A percentile compares a stretch with the other conserved stretches of the same genome.
Conservation (phyloP, 352 stramenopile species). For the Pythium rhizo-oryzae region DNA sequence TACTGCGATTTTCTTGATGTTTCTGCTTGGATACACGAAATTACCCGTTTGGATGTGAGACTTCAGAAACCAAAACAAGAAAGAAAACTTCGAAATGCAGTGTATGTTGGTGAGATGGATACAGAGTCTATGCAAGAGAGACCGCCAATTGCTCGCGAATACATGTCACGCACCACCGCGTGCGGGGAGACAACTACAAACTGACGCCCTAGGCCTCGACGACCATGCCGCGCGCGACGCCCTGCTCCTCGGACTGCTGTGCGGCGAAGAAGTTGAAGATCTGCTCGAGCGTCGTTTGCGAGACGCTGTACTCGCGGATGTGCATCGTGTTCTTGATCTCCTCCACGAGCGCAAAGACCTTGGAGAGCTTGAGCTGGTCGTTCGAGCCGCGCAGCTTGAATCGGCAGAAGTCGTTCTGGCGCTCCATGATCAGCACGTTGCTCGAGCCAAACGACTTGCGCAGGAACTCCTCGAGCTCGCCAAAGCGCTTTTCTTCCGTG, state of each 20-base stretch:
- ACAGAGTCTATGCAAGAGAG: slow-evolving; percentile 56
- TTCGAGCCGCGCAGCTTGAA: slow-evolving; percentile 59
- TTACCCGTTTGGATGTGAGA: no score
- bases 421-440: slow-evolving; percentile 60
- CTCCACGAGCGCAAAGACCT: slow-evolving; percentile 81
- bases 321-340: slow-evolving; percentile 43
- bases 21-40: no score
- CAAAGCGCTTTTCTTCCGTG: slow-evolving; percentile 61
- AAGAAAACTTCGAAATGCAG: no score
- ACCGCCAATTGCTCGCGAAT: slow-evolving; percentile 37
- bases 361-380: slow-evolving; percentile 52
- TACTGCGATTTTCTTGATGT: no score
- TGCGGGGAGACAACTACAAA: slow-evolving; percentile 36
- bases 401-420: slow-evolving; percentile 71
- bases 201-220: no score
- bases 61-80: no score
- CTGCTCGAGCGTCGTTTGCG: slow-evolving; percentile 91
- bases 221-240: slow-evolving; percentile 44
- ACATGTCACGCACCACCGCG: slow-evolving; percentile 46
- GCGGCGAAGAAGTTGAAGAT: slow-evolving; percentile 92
- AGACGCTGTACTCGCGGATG: slow-evolving; percentile 88
- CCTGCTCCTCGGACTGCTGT: slow-evolving; percentile 72
- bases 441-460: slow-evolving; percentile 40
- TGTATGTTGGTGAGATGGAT: slow-evolving; percentile 52
- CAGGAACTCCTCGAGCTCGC: slow-evolving; percentile 46